These are phyloP conservation scores for Yamagishiella unicocca DNA, from an alignment of 139 green algal genomes.

Conservation along the genomic window DNA sequence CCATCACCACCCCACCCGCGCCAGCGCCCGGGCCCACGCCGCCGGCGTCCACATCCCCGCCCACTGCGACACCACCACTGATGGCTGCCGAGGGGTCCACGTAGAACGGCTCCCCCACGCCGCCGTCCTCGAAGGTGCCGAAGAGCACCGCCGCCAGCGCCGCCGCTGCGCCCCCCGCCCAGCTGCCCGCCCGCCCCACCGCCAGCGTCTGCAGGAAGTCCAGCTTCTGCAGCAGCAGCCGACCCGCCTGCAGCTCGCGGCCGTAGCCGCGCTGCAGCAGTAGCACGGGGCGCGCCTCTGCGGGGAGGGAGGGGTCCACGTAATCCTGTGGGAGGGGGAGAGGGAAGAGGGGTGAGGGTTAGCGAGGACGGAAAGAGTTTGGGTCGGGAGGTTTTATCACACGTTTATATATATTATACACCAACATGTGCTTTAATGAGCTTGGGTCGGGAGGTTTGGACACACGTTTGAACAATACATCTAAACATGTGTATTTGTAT, in stretches of 20 bases:
- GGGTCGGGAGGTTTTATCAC: too few relatives aligned
- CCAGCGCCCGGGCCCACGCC: background rate
- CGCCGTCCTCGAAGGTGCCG: conserved; percentile 9
- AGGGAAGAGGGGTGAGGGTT: background rate
- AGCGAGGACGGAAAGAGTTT: too few relatives aligned
- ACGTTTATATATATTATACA: too few relatives aligned
- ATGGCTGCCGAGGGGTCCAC: too few relatives aligned
- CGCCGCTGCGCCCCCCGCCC: background rate
- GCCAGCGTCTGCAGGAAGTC: conserved; percentile 46
- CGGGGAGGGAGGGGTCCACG: conserved; percentile 28
- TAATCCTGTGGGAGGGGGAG: conserved; percentile 5
- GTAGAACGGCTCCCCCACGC: too few relatives aligned
- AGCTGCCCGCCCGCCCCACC: conserved; percentile 20
- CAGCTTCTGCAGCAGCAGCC: conserved; percentile 57
- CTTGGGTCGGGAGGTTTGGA: too few relatives aligned
- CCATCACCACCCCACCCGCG: background rate
- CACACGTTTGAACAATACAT: too few relatives aligned
- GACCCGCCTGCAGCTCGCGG: conserved; percentile 28
- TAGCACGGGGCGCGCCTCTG: conserved; percentile 36
- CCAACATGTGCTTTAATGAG: too few relatives aligned
- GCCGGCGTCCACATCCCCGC: too few relatives aligned
- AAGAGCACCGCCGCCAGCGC: conserved; percentile 34
- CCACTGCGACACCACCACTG: too few relatives aligned
- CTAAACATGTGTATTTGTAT: too few relatives aligned
- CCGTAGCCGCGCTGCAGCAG: conserved; percentile 36